A percentile compares a stretch with the other conserved stretches of the same genome.
Evolutionary conservation across 768 basidiomycete species (phyloP).

Genomic region (Tremella fuciformis): DNA sequence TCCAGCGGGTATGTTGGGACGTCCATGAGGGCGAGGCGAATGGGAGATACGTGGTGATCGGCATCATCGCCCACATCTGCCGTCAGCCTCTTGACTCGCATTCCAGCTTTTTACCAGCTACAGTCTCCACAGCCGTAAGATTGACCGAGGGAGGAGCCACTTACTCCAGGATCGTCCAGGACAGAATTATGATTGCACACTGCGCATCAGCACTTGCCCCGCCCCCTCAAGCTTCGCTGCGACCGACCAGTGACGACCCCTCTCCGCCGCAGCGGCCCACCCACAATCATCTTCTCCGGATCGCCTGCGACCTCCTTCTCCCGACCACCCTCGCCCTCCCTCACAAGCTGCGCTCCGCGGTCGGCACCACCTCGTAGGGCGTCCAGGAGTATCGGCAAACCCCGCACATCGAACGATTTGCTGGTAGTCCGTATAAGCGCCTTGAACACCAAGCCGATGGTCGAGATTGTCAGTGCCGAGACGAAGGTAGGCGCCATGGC

Average conservation of each 20-base stretch:
- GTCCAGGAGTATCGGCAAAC: constrained; percentile 63
- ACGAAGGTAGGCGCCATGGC: constrained; percentile 33
- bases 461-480: constrained; percentile 63
- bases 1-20: constrained; percentile 65
- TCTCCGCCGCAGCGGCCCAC: constrained; percentile 12
- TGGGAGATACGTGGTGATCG: constrained; percentile 32
- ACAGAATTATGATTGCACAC: constrained; percentile 94
- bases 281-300: constrained; percentile 63
- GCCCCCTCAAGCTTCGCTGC: not conserved
- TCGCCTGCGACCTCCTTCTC: constrained; percentile 49
- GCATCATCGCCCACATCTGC: constrained; percentile 73
- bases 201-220: constrained; percentile 42
- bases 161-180: constrained; percentile 53
- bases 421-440: constrained; percentile 67
- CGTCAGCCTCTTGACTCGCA: not conserved
- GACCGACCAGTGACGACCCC: constrained; percentile 43
- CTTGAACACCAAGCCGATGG: constrained; percentile 75
- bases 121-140: too few species aligned
- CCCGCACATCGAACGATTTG: constrained; percentile 66
- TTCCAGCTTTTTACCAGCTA: too few species aligned
- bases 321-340: constrained; percentile 49
- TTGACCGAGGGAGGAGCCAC: constrained; percentile 6
- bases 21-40: constrained; percentile 34
- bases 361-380: constrained; percentile 55
- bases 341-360: not conserved